Evolutionary conservation across 345 rosid genomes (phyloP).

Genomic region (Populus simonii): DNA sequence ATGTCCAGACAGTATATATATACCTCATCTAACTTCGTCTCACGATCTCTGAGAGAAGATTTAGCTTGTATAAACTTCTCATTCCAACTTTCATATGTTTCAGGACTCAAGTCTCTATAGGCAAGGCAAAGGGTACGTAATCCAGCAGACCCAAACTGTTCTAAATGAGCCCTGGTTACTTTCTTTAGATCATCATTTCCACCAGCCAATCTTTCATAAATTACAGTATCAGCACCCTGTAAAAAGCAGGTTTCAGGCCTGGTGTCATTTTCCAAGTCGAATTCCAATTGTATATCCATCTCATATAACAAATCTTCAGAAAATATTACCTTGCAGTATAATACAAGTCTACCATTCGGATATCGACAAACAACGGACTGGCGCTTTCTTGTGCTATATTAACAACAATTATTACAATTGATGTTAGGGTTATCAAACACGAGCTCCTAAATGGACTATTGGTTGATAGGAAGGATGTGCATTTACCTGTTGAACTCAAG

Average conservation of each 20-base stretch:
- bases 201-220: conserved; percentile 79
- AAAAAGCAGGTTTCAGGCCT: conserved; percentile 28
- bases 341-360: conserved; percentile 91
- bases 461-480: conserved; percentile 2
- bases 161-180: conserved; percentile 83
- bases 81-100: conserved; percentile 85
- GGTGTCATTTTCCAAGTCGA: conserved; percentile 30
- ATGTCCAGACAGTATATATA: conserved; percentile 6
- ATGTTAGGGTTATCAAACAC: conserved; percentile 14
- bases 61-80: conserved; percentile 97
- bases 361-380: conserved; percentile 98
- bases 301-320: conserved; percentile 12
- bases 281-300: conserved; percentile 3
- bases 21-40: conserved; percentile 98
- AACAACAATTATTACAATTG: conserved; percentile 16
- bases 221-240: conserved; percentile 98
- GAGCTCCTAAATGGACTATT: conserved; percentile 6
- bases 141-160: conserved; percentile 93
- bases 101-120: conserved; percentile 70
- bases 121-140: conserved; percentile 98
- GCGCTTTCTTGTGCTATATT: conserved; percentile 91
- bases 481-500: conserved; percentile 96
- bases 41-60: conserved; percentile 91
- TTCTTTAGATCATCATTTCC: conserved; percentile 69
- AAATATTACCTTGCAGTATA: conserved; percentile 87